Evolutionary conservation across 345 rosid species (phyloP), one percentile per base, ranked within the genome.

Genomic region (Citrus reticulata): DNA sequence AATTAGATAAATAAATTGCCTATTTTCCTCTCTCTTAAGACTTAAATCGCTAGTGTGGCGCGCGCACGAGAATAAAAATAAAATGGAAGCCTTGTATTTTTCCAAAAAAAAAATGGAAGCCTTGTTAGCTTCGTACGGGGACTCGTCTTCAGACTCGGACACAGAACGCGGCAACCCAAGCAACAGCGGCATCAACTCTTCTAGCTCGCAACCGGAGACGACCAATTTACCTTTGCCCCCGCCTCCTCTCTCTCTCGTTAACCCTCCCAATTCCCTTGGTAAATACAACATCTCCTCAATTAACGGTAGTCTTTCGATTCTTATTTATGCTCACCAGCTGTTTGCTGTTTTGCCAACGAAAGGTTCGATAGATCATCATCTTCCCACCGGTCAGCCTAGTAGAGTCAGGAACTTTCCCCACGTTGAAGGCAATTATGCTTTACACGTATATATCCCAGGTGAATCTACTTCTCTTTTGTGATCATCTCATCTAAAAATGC

Each of bases 391-490:
- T 67, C 85, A 83, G 87, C 81, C 86, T 30, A 66, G 82, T 82
- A 87, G 99, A 77, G 82, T 91, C 74, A 86, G 99, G 73, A 94
- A 90, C 86, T 94, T 96, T 70, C 95, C 97, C 57, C 98, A 96
- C 42, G 87, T 96, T 59, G 82, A 91, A 78, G 99, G 99, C 77
- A 94, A 94, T 77, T 96, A 85, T 76, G 95, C 97, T 19, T 77
- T 96, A 77, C 98, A 96, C 81, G 93, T 93, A 13, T 96, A 94
- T 84, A 91, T 96, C 46, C 98, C 98, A 79, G 98, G 95, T 95
- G 76, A 51, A 81, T 63, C 77, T 64, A 65, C 72, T 75, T 51
- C 27, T 16, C 13, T 6, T 32, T 32, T 58, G 6, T n/a, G 11
- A 19, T 65, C 19, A 9, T 57, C 9, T 58, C 11, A 34, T 54